Conservation (phyloP, 1,284 basidiomycete genomes). For the Trichosporon ovoides region DNA sequence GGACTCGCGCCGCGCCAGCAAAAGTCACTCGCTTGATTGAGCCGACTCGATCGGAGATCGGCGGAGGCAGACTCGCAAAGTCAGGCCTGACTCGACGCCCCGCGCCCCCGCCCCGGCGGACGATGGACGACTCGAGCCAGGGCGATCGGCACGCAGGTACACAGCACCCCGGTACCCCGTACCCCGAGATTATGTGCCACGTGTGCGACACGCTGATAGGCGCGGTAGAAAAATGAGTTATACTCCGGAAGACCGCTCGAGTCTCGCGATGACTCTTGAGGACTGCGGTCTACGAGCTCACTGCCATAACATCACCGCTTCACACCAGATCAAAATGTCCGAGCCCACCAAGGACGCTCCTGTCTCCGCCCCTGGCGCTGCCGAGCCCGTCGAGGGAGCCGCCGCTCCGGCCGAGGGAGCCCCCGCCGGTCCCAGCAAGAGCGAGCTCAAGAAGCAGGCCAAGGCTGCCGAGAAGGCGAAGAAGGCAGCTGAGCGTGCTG, state of each 20-base stretch:
- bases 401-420: conserved; percentile 17
- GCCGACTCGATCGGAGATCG: conserved; percentile 1
- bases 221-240: conserved; percentile 1
- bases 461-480: conserved; percentile 90
- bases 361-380: conserved; percentile 10
- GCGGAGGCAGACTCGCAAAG: conserved; percentile 4
- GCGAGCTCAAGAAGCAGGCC: conserved; percentile 84
- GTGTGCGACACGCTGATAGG: too few relatives aligned
- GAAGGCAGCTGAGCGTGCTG: conserved; percentile 77
- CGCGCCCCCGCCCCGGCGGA: too few relatives aligned
- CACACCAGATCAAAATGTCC: conserved; percentile 19
- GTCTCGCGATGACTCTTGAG: not conserved
- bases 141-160: too few relatives aligned
- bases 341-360: conserved; percentile 19
- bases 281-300: not conserved
- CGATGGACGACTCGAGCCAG: not conserved
- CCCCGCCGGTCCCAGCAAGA: conserved; percentile 63
- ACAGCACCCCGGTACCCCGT: too few relatives aligned
- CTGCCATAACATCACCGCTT: not conserved
- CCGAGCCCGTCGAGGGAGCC: conserved; percentile 11
- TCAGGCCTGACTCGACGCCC: conserved; percentile 1
- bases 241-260: not conserved
- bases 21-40: not conserved
- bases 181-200: too few relatives aligned
- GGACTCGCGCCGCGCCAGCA: not conserved